Base-by-base conservation (phyloP, 129 eudicot genomes). In the Rutidosis leptorrhynchoides region DNA sequence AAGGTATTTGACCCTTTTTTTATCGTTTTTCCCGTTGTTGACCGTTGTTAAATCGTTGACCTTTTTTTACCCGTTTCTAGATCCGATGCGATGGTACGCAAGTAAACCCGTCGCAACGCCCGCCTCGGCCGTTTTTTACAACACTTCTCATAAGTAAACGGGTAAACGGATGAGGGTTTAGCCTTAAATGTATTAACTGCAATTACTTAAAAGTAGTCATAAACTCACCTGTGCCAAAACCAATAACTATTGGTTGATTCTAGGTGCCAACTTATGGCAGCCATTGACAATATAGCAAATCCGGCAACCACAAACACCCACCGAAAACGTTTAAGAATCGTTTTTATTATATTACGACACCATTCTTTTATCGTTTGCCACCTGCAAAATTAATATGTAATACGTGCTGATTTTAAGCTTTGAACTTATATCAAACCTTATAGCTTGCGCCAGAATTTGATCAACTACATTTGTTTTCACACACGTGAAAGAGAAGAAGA, bases 201-300 rank as follows among this genome's bases (percentile, higher is more conserved):
- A 19, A 42, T 37, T 57, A 45, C 6, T 58, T 30, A 5, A 71
- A 8, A 73, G 45, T 63, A 73, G 3, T 68, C 21, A 7, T 52
- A 28, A 58, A 60, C 72, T 62, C 65, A 93, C 98, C 98, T 93
- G 80, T 93, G 98, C 98, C 98, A 93, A 73, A 93, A 82, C 98
- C 98, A 93, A 79, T 93, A 93, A 79, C 67, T 93, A 61, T 68
- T 74, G 37, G 84, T 83, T 19, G 85, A 83, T 80, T 93, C 98
- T 42, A 93, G 72, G 66, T 43, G 67, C 96, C 95, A 83, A 83
- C 96, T 88, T 42, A 82, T 65, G 20, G 83, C 95, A 60, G 98
- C 98, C 91, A 93, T 76, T 40, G 91, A 78, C 64, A 86, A 76
- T 17, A 87, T 86, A 16, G 61, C 45, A 23, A 86, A 82, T 19